phyloP scores from a whole-genome alignment of 2,329 filamentous ascomycete species.

The Berkeleyomyces basicola region DNA sequence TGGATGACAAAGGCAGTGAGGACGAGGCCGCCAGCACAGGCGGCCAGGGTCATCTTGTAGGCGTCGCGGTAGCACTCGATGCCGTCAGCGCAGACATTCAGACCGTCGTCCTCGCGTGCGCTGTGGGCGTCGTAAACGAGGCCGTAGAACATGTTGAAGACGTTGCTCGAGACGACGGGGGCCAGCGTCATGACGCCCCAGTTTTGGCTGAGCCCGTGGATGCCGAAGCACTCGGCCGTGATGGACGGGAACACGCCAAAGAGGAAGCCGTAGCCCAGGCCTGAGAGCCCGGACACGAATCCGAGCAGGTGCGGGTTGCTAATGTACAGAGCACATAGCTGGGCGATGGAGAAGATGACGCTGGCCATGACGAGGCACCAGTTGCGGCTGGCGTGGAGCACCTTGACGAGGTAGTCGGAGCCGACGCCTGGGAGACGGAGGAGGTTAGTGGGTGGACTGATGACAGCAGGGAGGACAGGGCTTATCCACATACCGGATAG shows the following conservation, averaged over 20 bases:
- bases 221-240: constrained; percentile 77
- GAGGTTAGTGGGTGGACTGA: neutral
- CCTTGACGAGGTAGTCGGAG: constrained; percentile 77
- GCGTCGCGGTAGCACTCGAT: constrained; percentile 65
- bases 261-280: constrained; percentile 79
- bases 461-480: neutral
- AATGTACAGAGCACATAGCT: constrained; percentile 59
- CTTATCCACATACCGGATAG: constrained; percentile 41
- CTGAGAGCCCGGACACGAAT: constrained; percentile 66
- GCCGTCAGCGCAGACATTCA: constrained; percentile 61
- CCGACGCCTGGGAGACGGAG: constrained; percentile 49
- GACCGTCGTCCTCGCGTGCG: constrained; percentile 47
- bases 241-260: constrained; percentile 91
- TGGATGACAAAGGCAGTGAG: constrained; percentile 57
- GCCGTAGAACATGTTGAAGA: constrained; percentile 90
- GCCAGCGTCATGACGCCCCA: constrained; percentile 92
- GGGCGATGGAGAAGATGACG: constrained; percentile 60
- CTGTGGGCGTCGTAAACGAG: constrained; percentile 68
- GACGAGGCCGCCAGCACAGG: constrained; percentile 50
- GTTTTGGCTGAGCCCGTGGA: constrained; percentile 77
- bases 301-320: constrained; percentile 61
- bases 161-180: constrained; percentile 71
- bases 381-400: constrained; percentile 60
- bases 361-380: constrained; percentile 80
- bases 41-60: constrained; percentile 61